A percentile compares a stretch with the other conserved stretches of the same genome.
phyloP scores from a whole-genome alignment of 2,329 filamentous ascomycete species.

The Orbilia oligospora region DNA sequence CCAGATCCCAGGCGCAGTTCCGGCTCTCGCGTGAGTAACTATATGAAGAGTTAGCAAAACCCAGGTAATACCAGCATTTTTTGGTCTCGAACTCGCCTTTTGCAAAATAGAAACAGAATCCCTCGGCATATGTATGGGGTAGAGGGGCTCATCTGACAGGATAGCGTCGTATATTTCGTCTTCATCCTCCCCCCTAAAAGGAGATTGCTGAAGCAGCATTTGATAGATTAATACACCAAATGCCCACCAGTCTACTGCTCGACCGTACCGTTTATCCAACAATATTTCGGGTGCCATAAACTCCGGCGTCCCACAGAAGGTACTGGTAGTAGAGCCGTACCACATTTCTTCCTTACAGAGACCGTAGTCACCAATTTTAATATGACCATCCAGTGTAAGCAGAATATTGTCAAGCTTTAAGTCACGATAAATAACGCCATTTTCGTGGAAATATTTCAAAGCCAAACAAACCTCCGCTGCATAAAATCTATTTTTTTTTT shows the following conservation, averaged over 20 bases:
- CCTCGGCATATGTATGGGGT: conserved; percentile 98
- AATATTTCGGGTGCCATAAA: conserved; percentile 97
- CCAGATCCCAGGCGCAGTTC: conserved; percentile 93
- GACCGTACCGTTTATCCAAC: conserved; percentile 93
- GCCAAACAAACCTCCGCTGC: conserved; percentile 97
- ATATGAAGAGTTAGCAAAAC: conserved; percentile 32
- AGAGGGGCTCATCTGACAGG: conserved; percentile 94
- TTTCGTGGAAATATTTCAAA: conserved; percentile 99
- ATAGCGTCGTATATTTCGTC: conserved; percentile 99
- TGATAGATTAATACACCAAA: conserved; percentile 99
- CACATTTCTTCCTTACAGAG: conserved; percentile 99
- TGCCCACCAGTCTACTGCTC: conserved; percentile 99
- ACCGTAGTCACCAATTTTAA: conserved; percentile 99
- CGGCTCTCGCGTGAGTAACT: conserved; percentile 90
- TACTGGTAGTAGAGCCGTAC: conserved; percentile 96
- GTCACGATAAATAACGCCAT: conserved; percentile 95
- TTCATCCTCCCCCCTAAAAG: conserved; percentile 98
- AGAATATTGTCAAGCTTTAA: conserved; percentile 90
- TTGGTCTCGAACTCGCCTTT: conserved; percentile 70
- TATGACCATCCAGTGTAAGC: conserved; percentile 92
- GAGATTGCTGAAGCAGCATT: conserved; percentile 98
- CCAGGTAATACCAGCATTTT: not conserved
- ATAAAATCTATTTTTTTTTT: conserved; percentile 78
- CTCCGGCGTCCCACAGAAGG: conserved; percentile 98
- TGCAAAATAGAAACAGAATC: conserved; percentile 98